A percentile compares a stretch with the other conserved stretches of the same genome.
These are phyloP conservation scores for Hondaea fermentalgiana DNA, from an alignment of 108 stramenopile species.

Conservation along the genomic window DNA sequence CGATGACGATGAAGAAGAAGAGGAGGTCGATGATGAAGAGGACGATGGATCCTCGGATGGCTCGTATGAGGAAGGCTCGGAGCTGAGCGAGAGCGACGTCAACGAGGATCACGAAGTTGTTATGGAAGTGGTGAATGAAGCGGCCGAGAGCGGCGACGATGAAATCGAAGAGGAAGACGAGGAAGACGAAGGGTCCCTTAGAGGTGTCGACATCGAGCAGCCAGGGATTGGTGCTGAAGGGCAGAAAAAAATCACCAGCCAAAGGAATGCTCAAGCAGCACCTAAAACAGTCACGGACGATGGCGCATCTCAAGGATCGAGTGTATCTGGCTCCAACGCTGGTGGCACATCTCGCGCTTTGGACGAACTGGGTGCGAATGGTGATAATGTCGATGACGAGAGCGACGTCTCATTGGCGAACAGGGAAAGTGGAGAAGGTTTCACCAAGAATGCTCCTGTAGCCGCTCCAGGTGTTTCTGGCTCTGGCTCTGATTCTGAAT, in stretches of 20 bases:
- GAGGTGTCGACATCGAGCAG: not conserved
- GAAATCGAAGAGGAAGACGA: not conserved
- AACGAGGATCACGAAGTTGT: not conserved
- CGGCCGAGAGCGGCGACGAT: not conserved
- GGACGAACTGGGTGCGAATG: not conserved
- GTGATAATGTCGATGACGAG: not conserved
- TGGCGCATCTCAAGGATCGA: too few species aligned
- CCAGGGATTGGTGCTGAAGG: not conserved
- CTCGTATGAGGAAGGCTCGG: not conserved
- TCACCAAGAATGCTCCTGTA: too few species aligned
- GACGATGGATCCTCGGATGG: not conserved
- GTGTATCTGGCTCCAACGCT: not conserved
- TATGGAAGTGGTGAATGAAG: not conserved
- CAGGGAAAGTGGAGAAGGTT: too few species aligned
- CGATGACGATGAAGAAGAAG: not conserved
- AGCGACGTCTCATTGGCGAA: not conserved
- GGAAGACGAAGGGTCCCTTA: not conserved
- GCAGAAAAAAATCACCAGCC: not conserved
- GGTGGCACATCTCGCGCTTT: not conserved
- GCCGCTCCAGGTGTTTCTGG: too few species aligned
- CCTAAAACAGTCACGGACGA: not conserved
- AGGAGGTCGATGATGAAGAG: not conserved
- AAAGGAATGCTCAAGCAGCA: not conserved
- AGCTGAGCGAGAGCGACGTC: not conserved
- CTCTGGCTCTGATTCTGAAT: not conserved